phyloP scores from a whole-genome alignment of 2,329 filamentous ascomycete genomes.

The Aspergillus pseudoterreus region DNA sequence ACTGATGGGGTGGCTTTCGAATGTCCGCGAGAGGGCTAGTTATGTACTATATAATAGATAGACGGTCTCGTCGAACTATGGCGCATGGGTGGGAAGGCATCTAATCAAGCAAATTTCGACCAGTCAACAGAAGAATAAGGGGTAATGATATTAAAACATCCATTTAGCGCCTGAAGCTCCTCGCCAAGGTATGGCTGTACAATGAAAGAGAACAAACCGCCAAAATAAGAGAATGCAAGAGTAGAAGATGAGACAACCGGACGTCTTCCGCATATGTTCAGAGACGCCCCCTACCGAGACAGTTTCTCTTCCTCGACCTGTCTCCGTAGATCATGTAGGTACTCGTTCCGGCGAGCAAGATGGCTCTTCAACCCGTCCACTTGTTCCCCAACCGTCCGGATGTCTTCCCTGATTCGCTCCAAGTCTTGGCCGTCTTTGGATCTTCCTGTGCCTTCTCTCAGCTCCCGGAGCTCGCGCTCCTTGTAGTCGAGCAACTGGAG shows the following conservation, averaged over 20 bases:
- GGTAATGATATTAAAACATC: conserved; percentile 10
- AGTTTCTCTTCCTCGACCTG: conserved; percentile 86
- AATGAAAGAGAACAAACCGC: conserved; percentile 12
- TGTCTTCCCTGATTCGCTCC: conserved; percentile 76
- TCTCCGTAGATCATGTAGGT: conserved; percentile 69
- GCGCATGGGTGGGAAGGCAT: conserved; percentile 1
- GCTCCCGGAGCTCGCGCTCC: conserved; percentile 69
- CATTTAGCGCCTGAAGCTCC: conserved; percentile 33
- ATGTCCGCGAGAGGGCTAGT: not conserved
- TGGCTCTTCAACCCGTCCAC: conserved; percentile 86
- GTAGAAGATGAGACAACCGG: conserved; percentile 2
- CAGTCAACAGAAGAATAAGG: conserved; percentile 8
- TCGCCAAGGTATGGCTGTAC: conserved; percentile 31
- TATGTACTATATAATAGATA: conserved; percentile 18
- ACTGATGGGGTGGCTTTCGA: no score
- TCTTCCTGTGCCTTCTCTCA: conserved; percentile 57
- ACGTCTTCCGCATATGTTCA: not conserved
- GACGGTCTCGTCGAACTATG: conserved; percentile 2
- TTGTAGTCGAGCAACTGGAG: conserved; percentile 96
- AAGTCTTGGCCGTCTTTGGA: conserved; percentile 65
- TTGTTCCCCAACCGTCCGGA: conserved; percentile 88
- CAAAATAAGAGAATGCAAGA: conserved; percentile 8
- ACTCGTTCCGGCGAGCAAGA: conserved; percentile 69
- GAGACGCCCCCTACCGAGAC: conserved; percentile 32
- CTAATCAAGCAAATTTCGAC: conserved; percentile 3